phyloP scores from a whole-genome alignment of 305 asterid species.

The Fraxinus xanthoxyloides region DNA sequence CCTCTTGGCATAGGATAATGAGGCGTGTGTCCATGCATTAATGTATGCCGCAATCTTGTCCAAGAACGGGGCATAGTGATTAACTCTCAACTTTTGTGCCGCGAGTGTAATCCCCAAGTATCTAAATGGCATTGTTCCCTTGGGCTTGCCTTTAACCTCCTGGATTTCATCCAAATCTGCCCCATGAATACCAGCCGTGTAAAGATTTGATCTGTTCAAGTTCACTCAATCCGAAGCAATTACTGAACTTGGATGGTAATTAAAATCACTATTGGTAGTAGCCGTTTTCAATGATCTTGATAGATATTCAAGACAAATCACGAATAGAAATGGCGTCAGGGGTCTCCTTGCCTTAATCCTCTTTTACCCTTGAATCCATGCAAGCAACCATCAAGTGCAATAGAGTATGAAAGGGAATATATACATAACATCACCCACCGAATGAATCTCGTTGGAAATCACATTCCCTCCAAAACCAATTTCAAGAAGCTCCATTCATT shows the following conservation, averaged over 20 bases:
- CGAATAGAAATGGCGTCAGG: no score
- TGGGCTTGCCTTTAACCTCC: not conserved
- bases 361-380: not conserved
- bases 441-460: not conserved
- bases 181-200: not conserved
- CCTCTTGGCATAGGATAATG: not conserved
- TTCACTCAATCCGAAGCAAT: not conserved
- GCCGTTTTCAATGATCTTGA: no score
- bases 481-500: not conserved
- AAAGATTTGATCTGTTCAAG: not conserved
- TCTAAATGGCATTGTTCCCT: not conserved
- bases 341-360: no score
- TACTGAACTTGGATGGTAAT: no score
- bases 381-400: not conserved
- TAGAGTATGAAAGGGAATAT: not conserved
- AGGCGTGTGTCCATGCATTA: not conserved
- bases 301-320: no score
- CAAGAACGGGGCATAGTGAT: not conserved
- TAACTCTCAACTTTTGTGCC: not conserved
- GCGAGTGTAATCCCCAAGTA: not conserved
- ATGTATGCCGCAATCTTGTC: not conserved
- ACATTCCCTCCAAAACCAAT: not conserved
- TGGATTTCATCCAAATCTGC: no score
- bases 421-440: not conserved
- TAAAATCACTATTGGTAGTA: no score